Evolutionary conservation across 2,329 filamentous ascomycete genomes (phyloP).

Genomic region (Lizonia empirigonia): DNA sequence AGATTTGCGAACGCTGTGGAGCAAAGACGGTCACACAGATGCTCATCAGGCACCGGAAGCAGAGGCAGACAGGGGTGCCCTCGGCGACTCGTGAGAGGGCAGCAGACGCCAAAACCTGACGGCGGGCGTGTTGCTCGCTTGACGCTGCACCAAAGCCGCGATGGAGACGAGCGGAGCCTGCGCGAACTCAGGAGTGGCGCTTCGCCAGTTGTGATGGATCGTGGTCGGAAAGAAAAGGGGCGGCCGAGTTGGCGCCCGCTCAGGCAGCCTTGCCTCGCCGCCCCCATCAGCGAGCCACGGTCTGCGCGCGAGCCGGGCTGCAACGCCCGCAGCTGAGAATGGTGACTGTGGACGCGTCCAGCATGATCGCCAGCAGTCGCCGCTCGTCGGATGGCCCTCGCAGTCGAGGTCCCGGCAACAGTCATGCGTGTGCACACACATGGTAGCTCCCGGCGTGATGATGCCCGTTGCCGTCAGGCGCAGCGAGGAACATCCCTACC

Average conservation of each 20-base stretch:
- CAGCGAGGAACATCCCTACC: conserved; percentile 8
- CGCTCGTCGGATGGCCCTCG: background rate
- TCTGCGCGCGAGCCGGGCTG: background rate
- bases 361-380: background rate
- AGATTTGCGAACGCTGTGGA: conserved; percentile 34
- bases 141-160: conserved; percentile 13
- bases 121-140: conserved; percentile 19
- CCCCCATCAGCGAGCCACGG: background rate
- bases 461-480: conserved; percentile 11
- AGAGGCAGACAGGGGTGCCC: conserved; percentile 24
- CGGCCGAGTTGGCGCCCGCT: conserved; percentile 23
- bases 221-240: conserved; percentile 27
- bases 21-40: conserved; percentile 31
- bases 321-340: no score
- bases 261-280: conserved; percentile 15
- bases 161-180: conserved; percentile 24
- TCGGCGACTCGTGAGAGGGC: conserved; percentile 31
- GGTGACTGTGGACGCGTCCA: no score
- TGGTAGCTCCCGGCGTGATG: conserved; percentile 8
- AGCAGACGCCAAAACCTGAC: conserved; percentile 16
- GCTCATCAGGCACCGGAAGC: conserved; percentile 28
- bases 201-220: conserved; percentile 28
- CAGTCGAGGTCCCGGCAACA: conserved; percentile 14
- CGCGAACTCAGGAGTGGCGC: conserved; percentile 24
- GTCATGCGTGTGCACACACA: conserved; percentile 10